These are phyloP conservation scores for Protomyces arabidopsidicola DNA, from an alignment of 1,139 yeast species.

Conservation along the genomic window DNA sequence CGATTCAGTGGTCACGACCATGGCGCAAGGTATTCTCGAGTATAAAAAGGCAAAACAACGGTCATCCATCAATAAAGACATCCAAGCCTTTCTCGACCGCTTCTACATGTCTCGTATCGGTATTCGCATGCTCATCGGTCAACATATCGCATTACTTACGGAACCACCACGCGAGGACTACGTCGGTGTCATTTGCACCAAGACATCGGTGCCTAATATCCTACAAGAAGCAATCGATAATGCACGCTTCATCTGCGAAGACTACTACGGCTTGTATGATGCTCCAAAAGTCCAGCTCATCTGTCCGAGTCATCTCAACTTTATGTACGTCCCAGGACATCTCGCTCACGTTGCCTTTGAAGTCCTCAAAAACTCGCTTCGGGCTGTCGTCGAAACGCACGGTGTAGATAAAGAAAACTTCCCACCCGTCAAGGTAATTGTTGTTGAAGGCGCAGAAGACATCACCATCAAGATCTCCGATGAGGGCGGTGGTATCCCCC, in stretches of 20 bases:
- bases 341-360: slow-evolving; percentile 83
- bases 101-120: slow-evolving; percentile 86
- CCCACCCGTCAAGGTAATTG: slow-evolving; percentile 82
- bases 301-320: slow-evolving; percentile 63
- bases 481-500: slow-evolving; percentile 91
- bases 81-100: slow-evolving; percentile 73
- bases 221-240: slow-evolving; percentile 83
- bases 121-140: slow-evolving; percentile 83
- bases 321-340: slow-evolving; percentile 89
- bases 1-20: slow-evolving; percentile 89
- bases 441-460: slow-evolving; percentile 87
- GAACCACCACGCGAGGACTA: slow-evolving; percentile 59
- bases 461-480: slow-evolving; percentile 89
- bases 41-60: slow-evolving; percentile 53
- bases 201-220: slow-evolving; percentile 71
- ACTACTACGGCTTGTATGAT: slow-evolving; percentile 74
- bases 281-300: slow-evolving; percentile 75
- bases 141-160: slow-evolving; percentile 72
- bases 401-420: slow-evolving; percentile 51
- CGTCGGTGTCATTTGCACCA: slow-evolving; percentile 80
- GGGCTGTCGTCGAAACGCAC: slow-evolving; percentile 80
- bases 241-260: slow-evolving; percentile 81
- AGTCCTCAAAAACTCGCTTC: slow-evolving; percentile 71
- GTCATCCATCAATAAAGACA: slow-evolving; percentile 48
- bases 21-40: slow-evolving; percentile 88